Base-by-base conservation (phyloP, 345 rosid species). In the Pelargonium nanum region DNA sequence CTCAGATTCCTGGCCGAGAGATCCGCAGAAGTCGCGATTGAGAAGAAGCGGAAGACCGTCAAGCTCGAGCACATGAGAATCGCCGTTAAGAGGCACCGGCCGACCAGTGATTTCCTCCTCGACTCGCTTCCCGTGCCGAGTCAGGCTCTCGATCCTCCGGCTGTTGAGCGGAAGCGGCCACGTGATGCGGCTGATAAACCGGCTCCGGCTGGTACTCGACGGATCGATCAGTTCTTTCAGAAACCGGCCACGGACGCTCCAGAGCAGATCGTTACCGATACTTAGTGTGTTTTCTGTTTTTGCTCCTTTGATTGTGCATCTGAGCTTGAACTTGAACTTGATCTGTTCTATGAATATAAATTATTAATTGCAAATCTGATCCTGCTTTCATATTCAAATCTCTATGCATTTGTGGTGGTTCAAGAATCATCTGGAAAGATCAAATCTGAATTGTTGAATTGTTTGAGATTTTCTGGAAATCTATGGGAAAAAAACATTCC, bases 41-140 rank as follows among this genome's bases (percentile, higher is more conserved):
- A 83, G 87, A 85, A 84, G 87, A 89, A 87, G 69, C 86, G 86
- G 0, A 92, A 75, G 74, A 83, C 58, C 16, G 80, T 92, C 23
- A 89, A 79, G 62, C 81, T 81, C 55, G 91, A 87, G 13, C 83
- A 89, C 63, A 59, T 92, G 28, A 75, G 86, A 63, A 59, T 58
- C 56, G 95, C 96, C 21, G 87, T 80, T 22, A 81, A 81, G 71
- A 71, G 88, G 70, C 99, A 89, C 75, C 86, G 65, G 22, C 96
- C 89, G 23, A 89, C 83, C 0, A 74, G 76, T 34, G 99, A 92
- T 76, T 89, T 92, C 68, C 85, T 92, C 25, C 81, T 87, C 19
- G 97, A 92, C 58, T 87, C 93, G 58, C 97, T 92, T 20, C 95
- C 93, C 0, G 5, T 52, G 65, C 82, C 91, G 6, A 21, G 71